phyloP scores from a whole-genome alignment of 2,329 filamentous ascomycete genomes.

The Paraphaeosphaeria minitans region DNA sequence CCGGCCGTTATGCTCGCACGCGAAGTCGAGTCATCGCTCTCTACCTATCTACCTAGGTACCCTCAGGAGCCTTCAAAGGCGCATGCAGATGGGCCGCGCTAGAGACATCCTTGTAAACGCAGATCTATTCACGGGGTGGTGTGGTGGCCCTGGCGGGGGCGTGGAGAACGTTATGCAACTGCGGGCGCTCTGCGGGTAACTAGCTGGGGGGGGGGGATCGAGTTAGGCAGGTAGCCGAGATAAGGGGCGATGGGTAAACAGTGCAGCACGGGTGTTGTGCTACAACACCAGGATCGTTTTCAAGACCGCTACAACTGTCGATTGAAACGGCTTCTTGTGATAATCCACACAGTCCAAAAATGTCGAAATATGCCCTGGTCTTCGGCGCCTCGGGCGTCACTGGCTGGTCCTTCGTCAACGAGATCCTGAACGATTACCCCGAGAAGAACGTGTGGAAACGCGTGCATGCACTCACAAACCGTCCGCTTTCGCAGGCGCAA shows the following conservation, averaged over 20 bases:
- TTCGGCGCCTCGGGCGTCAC: conserved; percentile 52
- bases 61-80: neutral
- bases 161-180: conserved; percentile 7
- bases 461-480: conserved; percentile 51
- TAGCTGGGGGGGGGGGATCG: neutral
- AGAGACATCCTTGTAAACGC: neutral
- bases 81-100: neutral
- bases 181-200: conserved; percentile 7
- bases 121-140: neutral
- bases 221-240: neutral
- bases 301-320: neutral
- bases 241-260: neutral
- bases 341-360: conserved; percentile 1
- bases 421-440: conserved; percentile 48
- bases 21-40: neutral
- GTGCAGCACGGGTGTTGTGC: neutral
- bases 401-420: conserved; percentile 52
- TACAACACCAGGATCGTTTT: neutral
- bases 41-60: too few relatives aligned
- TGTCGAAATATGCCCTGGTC: conserved; percentile 48
- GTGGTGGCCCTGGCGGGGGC: neutral
- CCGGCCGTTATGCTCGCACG: neutral
- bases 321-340: neutral
- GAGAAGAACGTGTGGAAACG: conserved; percentile 38
- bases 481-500: conserved; percentile 40